A percentile compares a stretch with the other conserved stretches of the same genome.
Conservation (phyloP, 2,329 filamentous ascomycete species). For the Bisporella sp. region DNA sequence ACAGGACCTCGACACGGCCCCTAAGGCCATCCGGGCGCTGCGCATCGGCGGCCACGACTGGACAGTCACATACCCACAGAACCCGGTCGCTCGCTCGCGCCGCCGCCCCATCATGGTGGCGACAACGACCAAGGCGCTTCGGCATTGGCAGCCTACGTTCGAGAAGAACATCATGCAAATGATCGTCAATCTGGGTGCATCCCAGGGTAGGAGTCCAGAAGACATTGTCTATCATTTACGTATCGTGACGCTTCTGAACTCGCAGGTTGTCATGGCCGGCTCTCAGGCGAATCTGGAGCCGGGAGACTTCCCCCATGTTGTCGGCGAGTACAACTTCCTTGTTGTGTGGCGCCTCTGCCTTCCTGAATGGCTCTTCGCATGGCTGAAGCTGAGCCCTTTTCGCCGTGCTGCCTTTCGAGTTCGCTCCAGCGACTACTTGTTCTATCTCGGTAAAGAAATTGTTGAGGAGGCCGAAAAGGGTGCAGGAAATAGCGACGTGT, state of each 20-base stretch:
- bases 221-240: slow-evolving; percentile 7
- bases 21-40: slow-evolving; percentile 6
- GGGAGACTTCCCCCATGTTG: slow-evolving; percentile 5
- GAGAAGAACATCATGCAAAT: slow-evolving; percentile 5
- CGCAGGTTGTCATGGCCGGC: slow-evolving; percentile 7
- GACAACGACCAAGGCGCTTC: slow-evolving; percentile 6
- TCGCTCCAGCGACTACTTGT: slow-evolving; percentile 5
- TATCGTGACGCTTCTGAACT: slow-evolving; percentile 6
- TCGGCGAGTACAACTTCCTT: slow-evolving; percentile 11
- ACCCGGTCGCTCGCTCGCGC: slow-evolving; percentile 5
- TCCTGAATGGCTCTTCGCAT: slow-evolving; percentile 8
- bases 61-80: slow-evolving; percentile 9
- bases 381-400: slow-evolving; percentile 6
- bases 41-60: slow-evolving; percentile 9
- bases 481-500: neutral
- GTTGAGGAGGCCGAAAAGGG: neutral
- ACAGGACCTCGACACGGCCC: slow-evolving; percentile 7
- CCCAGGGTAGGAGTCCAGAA: slow-evolving; percentile 1
- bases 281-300: slow-evolving; percentile 3
- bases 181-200: neutral
- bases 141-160: slow-evolving; percentile 5
- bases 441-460: slow-evolving; percentile 4
- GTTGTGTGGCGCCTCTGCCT: slow-evolving; percentile 10
- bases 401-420: slow-evolving; percentile 3
- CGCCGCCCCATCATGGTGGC: slow-evolving; percentile 8